Evolutionary conservation across 2,329 filamentous ascomycete species (phyloP).

Genomic region (Pestalotiopsis sp.): DNA sequence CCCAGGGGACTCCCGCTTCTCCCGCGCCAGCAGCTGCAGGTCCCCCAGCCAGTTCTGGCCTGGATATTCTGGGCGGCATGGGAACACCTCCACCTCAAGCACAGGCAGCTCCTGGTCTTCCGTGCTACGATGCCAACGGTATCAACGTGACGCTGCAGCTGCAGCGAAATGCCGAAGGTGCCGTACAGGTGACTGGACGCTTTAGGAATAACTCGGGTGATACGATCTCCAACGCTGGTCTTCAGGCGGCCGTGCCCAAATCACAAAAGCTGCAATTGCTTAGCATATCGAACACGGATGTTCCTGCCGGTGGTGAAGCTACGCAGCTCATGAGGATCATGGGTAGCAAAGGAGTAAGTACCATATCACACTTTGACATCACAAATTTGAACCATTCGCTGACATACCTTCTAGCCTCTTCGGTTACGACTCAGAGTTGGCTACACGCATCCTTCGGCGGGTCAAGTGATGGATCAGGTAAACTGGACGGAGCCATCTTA

Average conservation of each 20-base stretch:
- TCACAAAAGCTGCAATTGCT: conserved; percentile 91
- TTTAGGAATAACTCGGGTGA: conserved; percentile 76
- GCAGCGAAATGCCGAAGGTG: conserved; percentile 77
- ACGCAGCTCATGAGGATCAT: conserved; percentile 88
- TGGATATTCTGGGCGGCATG: conserved; percentile 52
- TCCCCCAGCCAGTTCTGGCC: conserved; percentile 44
- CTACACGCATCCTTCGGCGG: conserved; percentile 70
- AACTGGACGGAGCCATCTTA: conserved; percentile 85
- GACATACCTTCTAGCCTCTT: conserved; percentile 60
- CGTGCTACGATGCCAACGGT: conserved; percentile 85
- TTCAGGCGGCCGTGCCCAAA: conserved; percentile 96
- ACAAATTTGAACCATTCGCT: conserved; percentile 12
- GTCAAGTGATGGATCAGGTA: conserved; percentile 83
- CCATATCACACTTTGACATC: not conserved
- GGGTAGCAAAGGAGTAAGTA: conserved; percentile 84
- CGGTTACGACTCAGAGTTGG: conserved; percentile 83
- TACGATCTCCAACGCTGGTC: conserved; percentile 70
- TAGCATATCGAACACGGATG: conserved; percentile 78
- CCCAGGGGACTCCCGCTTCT: conserved; percentile 42
- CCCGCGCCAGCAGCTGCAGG: conserved; percentile 39
- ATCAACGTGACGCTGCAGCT: conserved; percentile 79
- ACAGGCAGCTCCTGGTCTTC: conserved; percentile 54
- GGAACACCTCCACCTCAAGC: conserved; percentile 50
- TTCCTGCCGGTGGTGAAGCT: conserved; percentile 77
- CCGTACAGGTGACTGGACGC: conserved; percentile 77